phyloP scores from a whole-genome alignment of 2,329 filamentous ascomycete genomes.

The Penicillium palitans region DNA sequence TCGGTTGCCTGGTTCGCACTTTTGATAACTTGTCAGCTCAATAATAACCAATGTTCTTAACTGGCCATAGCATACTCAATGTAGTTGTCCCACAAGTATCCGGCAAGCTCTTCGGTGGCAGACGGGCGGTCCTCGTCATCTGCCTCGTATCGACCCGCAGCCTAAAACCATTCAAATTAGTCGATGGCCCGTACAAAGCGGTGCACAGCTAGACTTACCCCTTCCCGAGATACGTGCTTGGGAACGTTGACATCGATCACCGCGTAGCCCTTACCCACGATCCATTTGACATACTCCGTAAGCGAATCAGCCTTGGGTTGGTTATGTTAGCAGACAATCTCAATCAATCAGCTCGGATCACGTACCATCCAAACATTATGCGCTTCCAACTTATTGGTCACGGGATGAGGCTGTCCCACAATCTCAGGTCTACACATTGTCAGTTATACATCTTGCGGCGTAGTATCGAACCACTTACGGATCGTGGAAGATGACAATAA shows the following conservation, averaged over 20 bases:
- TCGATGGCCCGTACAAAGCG: background rate
- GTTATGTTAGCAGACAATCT: conserved; percentile 26
- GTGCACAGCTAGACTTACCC: conserved; percentile 47
- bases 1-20: conserved; percentile 67
- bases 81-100: conserved; percentile 96
- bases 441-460: conserved; percentile 8
- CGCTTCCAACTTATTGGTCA: conserved; percentile 72
- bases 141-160: conserved; percentile 46
- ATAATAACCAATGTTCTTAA: background rate
- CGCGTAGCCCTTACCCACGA: conserved; percentile 70
- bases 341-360: conserved; percentile 26
- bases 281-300: conserved; percentile 82
- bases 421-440: conserved; percentile 63
- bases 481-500: conserved; percentile 88
- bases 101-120: conserved; percentile 68
- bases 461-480: conserved; percentile 58
- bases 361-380: conserved; percentile 89
- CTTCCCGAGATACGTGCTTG: conserved; percentile 66
- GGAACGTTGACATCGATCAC: conserved; percentile 93
- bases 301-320: conserved; percentile 71
- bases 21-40: conserved; percentile 24
- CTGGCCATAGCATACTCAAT: conserved; percentile 61
- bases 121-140: conserved; percentile 53
- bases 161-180: conserved; percentile 17
- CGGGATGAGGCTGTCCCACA: conserved; percentile 63